phyloP scores from a whole-genome alignment of 1,284 basidiomycete genomes.

The Ustilago shanxiensis region DNA sequence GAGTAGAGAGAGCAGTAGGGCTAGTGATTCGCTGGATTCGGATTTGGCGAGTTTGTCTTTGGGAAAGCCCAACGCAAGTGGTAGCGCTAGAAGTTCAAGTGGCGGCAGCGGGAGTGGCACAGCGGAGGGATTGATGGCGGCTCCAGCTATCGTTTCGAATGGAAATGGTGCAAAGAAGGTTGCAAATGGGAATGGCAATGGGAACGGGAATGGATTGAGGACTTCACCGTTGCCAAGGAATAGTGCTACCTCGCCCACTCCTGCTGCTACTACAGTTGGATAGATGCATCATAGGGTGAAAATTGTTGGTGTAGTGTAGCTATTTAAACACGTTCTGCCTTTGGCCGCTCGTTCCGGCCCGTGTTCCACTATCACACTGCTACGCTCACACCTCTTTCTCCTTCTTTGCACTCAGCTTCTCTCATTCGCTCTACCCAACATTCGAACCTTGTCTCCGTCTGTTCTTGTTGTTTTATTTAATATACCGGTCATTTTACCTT shows the following conservation, averaged over 20 bases:
- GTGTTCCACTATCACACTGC: slow-evolving; percentile 10
- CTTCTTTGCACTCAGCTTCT: neutral
- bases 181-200: neutral
- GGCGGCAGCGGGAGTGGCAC: neutral
- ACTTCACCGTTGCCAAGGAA: neutral
- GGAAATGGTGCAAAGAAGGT: slow-evolving; percentile 1
- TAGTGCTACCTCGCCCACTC: neutral
- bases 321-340: neutral
- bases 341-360: slow-evolving; percentile 42
- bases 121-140: slow-evolving; percentile 1
- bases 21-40: slow-evolving; percentile 20
- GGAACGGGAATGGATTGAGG: slow-evolving; percentile 9
- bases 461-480: slow-evolving; percentile 4
- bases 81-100: neutral
- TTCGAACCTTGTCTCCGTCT: no score
- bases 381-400: neutral
- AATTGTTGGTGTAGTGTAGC: neutral
- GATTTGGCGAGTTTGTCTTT: slow-evolving; percentile 27
- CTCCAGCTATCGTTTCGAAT: neutral
- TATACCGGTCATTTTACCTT: slow-evolving; percentile 4
- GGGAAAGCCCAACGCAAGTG: neutral
- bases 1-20: slow-evolving; percentile 34
- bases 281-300: neutral
- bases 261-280: slow-evolving; percentile 20
- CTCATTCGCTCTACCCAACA: slow-evolving; percentile 4